These are phyloP conservation scores for Euphrasia arctica DNA, from an alignment of 305 asterid species.

Conservation along the genomic window DNA sequence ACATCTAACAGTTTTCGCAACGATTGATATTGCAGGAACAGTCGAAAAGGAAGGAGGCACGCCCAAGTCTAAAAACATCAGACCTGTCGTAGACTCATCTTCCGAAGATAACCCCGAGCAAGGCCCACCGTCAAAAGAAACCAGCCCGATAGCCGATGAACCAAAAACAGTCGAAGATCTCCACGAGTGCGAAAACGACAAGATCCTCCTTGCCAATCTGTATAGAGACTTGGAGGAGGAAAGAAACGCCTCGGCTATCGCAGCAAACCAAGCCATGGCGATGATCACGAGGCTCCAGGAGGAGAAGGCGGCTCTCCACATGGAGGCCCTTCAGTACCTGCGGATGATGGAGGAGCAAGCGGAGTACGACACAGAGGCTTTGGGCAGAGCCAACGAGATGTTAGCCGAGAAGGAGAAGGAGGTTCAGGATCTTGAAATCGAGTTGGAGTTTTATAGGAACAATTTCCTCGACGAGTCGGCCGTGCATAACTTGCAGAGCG, in stretches of 20 bases:
- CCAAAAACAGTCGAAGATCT: neutral
- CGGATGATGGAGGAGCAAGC: slow-evolving; percentile 94
- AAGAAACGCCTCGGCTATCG: slow-evolving; percentile 80
- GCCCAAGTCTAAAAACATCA: slow-evolving; percentile 26
- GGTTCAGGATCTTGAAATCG: slow-evolving; percentile 46
- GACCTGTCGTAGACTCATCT: slow-evolving; percentile 26
- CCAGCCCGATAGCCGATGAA: neutral
- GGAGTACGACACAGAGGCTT: slow-evolving; percentile 71
- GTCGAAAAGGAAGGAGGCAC: slow-evolving; percentile 22
- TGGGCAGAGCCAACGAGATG: slow-evolving; percentile 57
- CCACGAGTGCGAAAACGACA: slow-evolving; percentile 64
- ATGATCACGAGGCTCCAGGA: slow-evolving; percentile 91
- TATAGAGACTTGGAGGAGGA: slow-evolving; percentile 88
- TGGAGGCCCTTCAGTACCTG: slow-evolving; percentile 76
- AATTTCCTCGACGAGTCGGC: slow-evolving; percentile 26
- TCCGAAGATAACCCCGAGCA: slow-evolving; percentile 18
- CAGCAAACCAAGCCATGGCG: slow-evolving; percentile 89
- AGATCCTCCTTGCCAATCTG: slow-evolving; percentile 47
- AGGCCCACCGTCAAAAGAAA: slow-evolving; percentile 23
- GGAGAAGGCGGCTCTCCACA: slow-evolving; percentile 74
- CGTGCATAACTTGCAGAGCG: slow-evolving; percentile 28
- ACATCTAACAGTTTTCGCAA: neutral
- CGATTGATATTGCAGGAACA: slow-evolving; percentile 14
- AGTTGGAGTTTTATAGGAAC: slow-evolving; percentile 47
- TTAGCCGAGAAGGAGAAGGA: slow-evolving; percentile 58